phyloP scores from a whole-genome alignment of 129 eudicot species.

The Lactuca sativa region DNA sequence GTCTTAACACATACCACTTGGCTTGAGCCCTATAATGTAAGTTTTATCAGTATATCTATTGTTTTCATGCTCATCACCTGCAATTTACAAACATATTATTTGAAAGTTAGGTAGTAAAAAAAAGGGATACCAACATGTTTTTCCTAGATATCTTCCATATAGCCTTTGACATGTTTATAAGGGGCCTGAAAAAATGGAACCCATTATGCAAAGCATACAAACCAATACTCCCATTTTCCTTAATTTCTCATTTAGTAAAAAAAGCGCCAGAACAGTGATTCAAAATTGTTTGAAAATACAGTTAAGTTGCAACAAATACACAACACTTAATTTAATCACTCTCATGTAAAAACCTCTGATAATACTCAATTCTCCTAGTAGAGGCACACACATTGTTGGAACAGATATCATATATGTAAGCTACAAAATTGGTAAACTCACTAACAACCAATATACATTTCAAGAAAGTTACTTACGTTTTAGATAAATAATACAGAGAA shows the following conservation, averaged over 20 bases:
- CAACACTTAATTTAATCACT: background rate
- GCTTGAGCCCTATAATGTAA: slow-evolving; percentile 71
- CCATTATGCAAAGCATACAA: slow-evolving; percentile 76
- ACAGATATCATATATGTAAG: slow-evolving; percentile 62
- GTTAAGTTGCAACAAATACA: background rate
- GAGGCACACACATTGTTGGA: slow-evolving; percentile 92
- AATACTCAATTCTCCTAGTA: slow-evolving; percentile 87
- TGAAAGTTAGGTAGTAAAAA: background rate
- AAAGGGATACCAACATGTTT: background rate
- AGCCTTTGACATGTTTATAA: slow-evolving; percentile 57
- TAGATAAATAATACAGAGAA: background rate
- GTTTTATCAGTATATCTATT: slow-evolving; percentile 75
- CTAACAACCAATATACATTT: slow-evolving; percentile 71
- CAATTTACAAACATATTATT: slow-evolving; percentile 12
- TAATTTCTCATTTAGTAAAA: slow-evolving; percentile 66
- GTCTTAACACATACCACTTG: slow-evolving; percentile 41
- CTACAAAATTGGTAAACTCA: slow-evolving; percentile 86
- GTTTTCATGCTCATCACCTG: slow-evolving; percentile 88
- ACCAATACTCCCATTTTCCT: slow-evolving; percentile 71
- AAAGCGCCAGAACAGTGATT: slow-evolving; percentile 86
- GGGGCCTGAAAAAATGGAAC: slow-evolving; percentile 94
- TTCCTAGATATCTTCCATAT: slow-evolving; percentile 82
- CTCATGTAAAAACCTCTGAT: slow-evolving; percentile 54
- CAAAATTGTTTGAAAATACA: background rate
- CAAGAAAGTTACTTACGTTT: background rate